Percentiles rank a stretch among this genome's conserved stretches.
Evolutionary conservation across 1,284 basidiomycete genomes (phyloP).

Genomic region (Cutaneotrichosporon mucoides): DNA sequence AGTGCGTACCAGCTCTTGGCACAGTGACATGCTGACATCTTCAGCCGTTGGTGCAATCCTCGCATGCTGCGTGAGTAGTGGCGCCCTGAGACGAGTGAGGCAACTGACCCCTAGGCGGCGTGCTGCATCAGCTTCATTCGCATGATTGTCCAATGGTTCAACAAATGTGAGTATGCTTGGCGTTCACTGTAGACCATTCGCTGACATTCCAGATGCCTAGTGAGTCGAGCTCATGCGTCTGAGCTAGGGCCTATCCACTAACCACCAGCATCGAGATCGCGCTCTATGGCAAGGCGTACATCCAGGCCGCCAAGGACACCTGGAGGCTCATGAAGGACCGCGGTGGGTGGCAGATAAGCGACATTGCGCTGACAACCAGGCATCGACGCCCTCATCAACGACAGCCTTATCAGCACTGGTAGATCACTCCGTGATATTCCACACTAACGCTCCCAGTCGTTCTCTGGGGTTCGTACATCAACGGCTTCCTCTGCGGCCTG

Average conservation of each 20-base stretch:
- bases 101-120: constrained; percentile 54
- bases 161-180: constrained; percentile 49
- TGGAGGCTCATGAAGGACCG: constrained; percentile 81
- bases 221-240: constrained; percentile 1
- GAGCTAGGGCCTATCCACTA: neutral
- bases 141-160: constrained; percentile 71
- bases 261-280: constrained; percentile 61
- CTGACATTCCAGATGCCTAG: constrained; percentile 31
- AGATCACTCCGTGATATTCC: constrained; percentile 16
- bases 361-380: constrained; percentile 25
- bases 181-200: too few species aligned
- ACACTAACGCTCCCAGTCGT: constrained; percentile 18
- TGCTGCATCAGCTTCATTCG: constrained; percentile 76
- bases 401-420: constrained; percentile 69
- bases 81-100: too few species aligned
- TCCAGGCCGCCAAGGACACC: constrained; percentile 81
- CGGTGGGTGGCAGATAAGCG: constrained; percentile 33
- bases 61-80: constrained; percentile 55
- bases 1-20: constrained; percentile 53
- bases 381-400: constrained; percentile 79
- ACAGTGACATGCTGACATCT: constrained; percentile 1
- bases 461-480: constrained; percentile 64
- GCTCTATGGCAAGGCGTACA: constrained; percentile 81
- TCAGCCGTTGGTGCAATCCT: constrained; percentile 66
- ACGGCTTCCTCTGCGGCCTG: constrained; percentile 70